Base-by-base conservation (phyloP, 371 early-diverging fungal species). In the Mucor mucedo region DNA sequence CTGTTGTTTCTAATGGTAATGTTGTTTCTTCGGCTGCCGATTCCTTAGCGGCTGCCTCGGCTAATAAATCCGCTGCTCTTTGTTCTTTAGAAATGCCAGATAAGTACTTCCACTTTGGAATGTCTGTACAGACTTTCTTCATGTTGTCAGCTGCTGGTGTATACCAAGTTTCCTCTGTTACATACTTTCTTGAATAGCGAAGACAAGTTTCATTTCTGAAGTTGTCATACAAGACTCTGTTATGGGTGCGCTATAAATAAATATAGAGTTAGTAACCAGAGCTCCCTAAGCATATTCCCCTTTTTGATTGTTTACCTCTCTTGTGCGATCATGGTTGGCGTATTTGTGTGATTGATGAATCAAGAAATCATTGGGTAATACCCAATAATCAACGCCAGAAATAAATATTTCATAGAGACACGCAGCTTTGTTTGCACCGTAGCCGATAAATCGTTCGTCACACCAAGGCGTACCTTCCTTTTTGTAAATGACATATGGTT, bases 201-300 rank as follows among this genome's bases (percentile, higher is more conserved):
- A 85, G 72, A 63, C 89, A 89, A 2, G 83, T 53, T 60, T 89
- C 89, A 57, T 85, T 87, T 63, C 89, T 75, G 73, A 86, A 89
- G n/a, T 83, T 79, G 16, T 78, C 72, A 54, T 89, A 89, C 35
- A 89, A 56, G 14, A 83, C 76, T 28, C 83, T 82, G 62, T 89
- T 89, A 67, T 84, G 82, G 40, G 77, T 76, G 54, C 89, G 84
- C 86, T 88, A 62, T 11, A 39, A 52, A 21, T 13, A 29, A 13
- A 30, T 29, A 30, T 50, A 30, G 21, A 7, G 27, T 6, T 47
- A 42, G 11, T 42, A 42, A 42, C n/a, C 10, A 11, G 11, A 42
- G 13, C 28, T 30, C 10, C 28, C 10, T 32, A 29, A 29, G 5
- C 4, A 2, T 9, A 2, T 30, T 3, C 30, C 11, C 30, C 38